Base-by-base conservation (phyloP, 495 filamentous ascomycete genomes). In the Chaetomium tenue region DNA sequence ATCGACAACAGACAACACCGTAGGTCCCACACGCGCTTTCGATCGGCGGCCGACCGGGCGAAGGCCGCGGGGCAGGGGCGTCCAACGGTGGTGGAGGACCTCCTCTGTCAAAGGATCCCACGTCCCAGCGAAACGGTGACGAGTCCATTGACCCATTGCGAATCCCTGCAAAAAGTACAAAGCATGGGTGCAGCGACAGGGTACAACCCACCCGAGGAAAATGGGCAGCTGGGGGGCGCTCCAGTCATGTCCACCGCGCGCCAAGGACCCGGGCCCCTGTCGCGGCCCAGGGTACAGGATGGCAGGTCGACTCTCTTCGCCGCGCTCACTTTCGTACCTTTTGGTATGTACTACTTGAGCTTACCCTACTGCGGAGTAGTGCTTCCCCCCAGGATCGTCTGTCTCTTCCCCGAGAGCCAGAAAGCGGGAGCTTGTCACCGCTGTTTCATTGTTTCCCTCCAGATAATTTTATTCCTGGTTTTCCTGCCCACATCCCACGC, bases 381-480 rank as follows among this genome's bases (percentile, higher is more conserved):
- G 53, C 53, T 58, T 37, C 42, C 66, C 66, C 54, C 65, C 63
- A 70, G 68, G 71, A 73, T 72, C 68, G 64, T 63, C 69, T 69
- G 63, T 68, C 63, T 44, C 64, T 55, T 65, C 60, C 61, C 62
- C 48, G 51, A 13, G 62, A 65, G 57, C 59, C 59, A 64, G 63
- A 64, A 60, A 63, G 61, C 58, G 55, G 59, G 60, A 64, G 58
- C 67, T 65, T 70, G 73, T 75, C 73, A 75, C 73, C 73, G 73
- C 73, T 68, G 71, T 75, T 75, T 75, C 69, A 66, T 67, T 63
- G 55, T 67, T 67, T 62, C 64, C 62, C 47, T 61, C 63, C 44
- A 63, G 46, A 69, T 61, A 51, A 69, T 71, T 71, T 69, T 56
- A 70, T 66, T 66, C 63, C 63, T 63, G 64, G 55, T 57, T 64